Conservation (phyloP, 768 basidiomycete species). For the Mycena galericulata region DNA sequence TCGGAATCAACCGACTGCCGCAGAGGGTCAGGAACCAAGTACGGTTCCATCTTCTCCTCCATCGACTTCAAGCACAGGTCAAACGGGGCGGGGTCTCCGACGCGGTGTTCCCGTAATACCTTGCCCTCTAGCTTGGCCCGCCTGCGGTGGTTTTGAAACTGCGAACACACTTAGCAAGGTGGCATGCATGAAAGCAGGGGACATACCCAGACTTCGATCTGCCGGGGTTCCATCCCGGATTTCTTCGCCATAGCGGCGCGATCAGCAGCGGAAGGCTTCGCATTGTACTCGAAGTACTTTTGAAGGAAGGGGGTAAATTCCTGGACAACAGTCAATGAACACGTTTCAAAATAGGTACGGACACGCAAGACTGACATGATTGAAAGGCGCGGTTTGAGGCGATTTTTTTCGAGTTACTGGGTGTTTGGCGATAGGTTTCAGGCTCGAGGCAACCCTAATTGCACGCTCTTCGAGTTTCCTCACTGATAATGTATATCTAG, state of each 20-base stretch:
- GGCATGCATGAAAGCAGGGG: not conserved
- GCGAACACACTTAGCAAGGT: not conserved
- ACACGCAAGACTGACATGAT: constrained; percentile 31
- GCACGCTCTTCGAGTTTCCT: not conserved
- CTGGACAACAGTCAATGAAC: constrained; percentile 41
- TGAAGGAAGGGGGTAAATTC: constrained; percentile 60
- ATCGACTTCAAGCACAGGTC: constrained; percentile 41
- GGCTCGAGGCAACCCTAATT: not conserved
- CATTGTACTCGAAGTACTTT: constrained; percentile 60
- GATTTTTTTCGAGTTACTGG: too few relatives aligned
- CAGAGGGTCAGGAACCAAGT: constrained; percentile 37
- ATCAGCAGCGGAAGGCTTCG: constrained; percentile 59
- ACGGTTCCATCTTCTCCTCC: constrained; percentile 41
- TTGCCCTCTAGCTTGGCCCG: constrained; percentile 50
- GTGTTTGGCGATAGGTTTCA: not conserved
- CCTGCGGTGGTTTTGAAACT: constrained; percentile 69
- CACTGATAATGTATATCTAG: not conserved
- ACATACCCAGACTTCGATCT: constrained; percentile 69
- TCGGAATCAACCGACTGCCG: constrained; percentile 24
- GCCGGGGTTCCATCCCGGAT: constrained; percentile 55
- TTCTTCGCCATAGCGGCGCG: constrained; percentile 54
- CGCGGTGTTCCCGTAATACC: constrained; percentile 32
- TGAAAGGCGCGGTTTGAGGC: too few relatives aligned
- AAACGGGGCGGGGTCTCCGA: constrained; percentile 34
- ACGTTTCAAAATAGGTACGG: not conserved